Base-by-base conservation (phyloP, 2,329 filamentous ascomycete genomes). In the Aspergillus ibericus region DNA sequence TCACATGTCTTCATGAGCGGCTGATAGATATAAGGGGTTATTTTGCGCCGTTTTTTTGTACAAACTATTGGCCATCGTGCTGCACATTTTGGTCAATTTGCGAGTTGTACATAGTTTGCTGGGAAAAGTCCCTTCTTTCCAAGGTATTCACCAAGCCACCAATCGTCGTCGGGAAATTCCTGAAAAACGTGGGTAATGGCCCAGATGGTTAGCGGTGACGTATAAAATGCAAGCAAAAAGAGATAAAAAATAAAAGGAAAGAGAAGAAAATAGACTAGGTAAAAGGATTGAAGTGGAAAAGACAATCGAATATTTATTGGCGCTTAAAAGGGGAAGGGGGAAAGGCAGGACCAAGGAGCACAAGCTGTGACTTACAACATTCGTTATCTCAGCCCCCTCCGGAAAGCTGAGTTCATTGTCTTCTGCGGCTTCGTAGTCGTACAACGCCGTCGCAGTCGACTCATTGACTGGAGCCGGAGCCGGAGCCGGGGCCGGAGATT, bases 101-200 rank as follows among this genome's bases (percentile, higher is more conserved):
- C 50, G 34, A 64, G 65, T 60, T 78, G 70, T 22, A 81, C 80
- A 61, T 82, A 82, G 64, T 80, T 81, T n/a, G 79, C 77, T 9
- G 80, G 80, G 85, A 99, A 99, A 47, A 99, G 83, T 61, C 95
- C 95, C 29, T 85, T 84, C 58, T 88, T 84, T 52, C 92, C 92
- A 25, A 87, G 83, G 75, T 89, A 96, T 69, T 90, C 87, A 59
- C 95, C 95, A 68, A 93, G 90, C 95, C 95, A 99, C 95, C 95
- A 99, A 73, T 99, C 95, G 65, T 98, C 93, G 69, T 98, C 95
- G 2, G 95, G 95, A 77, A 98, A 98, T 80, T 97, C 91, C 88
- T 90, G 67, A 18, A 18, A 12, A 12, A 7, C 38, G 22, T 42
- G 13, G 38, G 38, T 20, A 42, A 42, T 22, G 18, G 9, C 38